Evolutionary conservation across 192 early-diverging fungal species (phyloP), one percentile per base, ranked within the genome.

Genomic region (Geosiphon pyriformis): DNA sequence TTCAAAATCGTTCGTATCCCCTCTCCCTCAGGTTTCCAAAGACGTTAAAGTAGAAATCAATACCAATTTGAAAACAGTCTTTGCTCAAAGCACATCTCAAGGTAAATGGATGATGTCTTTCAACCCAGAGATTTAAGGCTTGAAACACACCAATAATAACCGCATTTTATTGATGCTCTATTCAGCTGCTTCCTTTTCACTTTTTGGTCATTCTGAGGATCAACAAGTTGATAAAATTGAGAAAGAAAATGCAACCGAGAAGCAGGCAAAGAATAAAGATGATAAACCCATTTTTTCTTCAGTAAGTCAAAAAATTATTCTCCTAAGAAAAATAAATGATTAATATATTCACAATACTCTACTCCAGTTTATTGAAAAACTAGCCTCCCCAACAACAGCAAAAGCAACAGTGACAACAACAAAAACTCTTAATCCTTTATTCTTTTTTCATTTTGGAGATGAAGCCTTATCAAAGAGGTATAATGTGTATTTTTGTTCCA

Each of bases 401-500:
- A 42, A 42, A 10, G 15, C 6, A 10, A 10, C 37, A 10, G 6
- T 42, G 6, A 42, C 37, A 10, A 15, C 37, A 15, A 27, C 32
- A 6, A n/a, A 7, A 22, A 15, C 26, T 6, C 53, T 50, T 17
- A 50, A 6, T 6, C 62, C 62, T 20, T 50, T 65, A 35, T 65
- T 65, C 53, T 56, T 66, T 56, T 66, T 66, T 27, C 64, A 66
- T 55, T 66, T 66, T 66, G 64, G 25, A 18, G 52, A 66, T 11
- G 2, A 37, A 6, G 50, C 20, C 17, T 46, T 66, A 30, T 15
- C 18, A 52, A 55, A 54, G 17, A 66, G 53, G 64, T 66, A 52
- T 27, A 30, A 53, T 32, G 6, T 58, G 23, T 20, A 11, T 58
- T 27, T 58, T 27, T 30, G 15, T 34, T 52, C 33, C 0, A n/a